Evolutionary conservation across 1,139 yeast genomes (phyloP), one percentile per base, ranked within the genome.

Genomic region (Zhuliangozyma parablackwelliae): DNA sequence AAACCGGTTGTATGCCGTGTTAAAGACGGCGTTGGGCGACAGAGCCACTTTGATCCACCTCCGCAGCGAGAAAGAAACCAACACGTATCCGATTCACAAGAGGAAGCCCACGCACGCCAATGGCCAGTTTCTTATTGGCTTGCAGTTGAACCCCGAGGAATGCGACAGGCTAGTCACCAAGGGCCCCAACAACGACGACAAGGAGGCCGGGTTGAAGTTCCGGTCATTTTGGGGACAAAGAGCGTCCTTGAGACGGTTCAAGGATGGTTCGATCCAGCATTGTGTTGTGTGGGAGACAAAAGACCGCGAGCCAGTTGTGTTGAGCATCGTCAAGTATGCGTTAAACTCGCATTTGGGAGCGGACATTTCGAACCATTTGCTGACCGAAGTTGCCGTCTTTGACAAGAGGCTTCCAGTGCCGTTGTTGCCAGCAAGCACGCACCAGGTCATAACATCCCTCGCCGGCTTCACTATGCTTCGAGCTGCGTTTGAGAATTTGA

Each of bases 191-290:
- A 76, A 78, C 35, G 78, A 76, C 34, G 78, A 73, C 31, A 70
- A 68, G 25, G 80, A 77, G 33, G 80, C 73, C 26, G 80, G 82
- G 6, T 56, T 67, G 7, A 70, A 73, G 38, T 92, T 94, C 64
- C 77, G 87, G 48, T 67, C 78, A 5, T 90, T 92, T 55, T 94
- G 98, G 99, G 97, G 97, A 3, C 56, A 75, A 10, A 82, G 78
- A 49, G 81, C 95, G 0, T 88, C 95, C 11, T 69, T 92, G 42
- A 79, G 99, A 65, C 77, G 95, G 56, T 94, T 90, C 63, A 83
- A 82, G 55, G 96, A 90, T 58, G 97, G 97, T 26, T 69, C 82
- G 3, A 88, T 94, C 44, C 81, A 79, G 45, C 94, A 92, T 59
- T 84, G 96, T 59, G 95, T 92, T 37, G 82, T 88, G 26, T 92